phyloP scores from a whole-genome alignment of 2,329 filamentous ascomycete genomes.

The Arthrobotrys entomopaga region DNA sequence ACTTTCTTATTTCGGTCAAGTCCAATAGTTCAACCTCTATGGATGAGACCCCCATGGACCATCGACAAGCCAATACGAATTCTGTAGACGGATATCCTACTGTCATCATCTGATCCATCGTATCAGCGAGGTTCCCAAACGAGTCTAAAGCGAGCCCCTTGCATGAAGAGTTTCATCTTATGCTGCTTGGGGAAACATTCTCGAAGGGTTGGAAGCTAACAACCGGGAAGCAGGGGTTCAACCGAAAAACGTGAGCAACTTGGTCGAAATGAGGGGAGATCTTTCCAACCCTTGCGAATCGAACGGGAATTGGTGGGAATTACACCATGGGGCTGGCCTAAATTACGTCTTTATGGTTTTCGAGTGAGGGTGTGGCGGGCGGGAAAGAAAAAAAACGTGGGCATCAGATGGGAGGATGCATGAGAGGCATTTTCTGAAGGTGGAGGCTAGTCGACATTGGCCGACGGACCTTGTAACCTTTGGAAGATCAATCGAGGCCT shows the following conservation, averaged over 20 bases:
- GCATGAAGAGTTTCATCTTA: conserved; percentile 42
- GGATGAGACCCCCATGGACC: neutral
- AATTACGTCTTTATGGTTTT: conserved; percentile 38
- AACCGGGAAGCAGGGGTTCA: conserved; percentile 30
- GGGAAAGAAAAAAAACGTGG: conserved; percentile 51
- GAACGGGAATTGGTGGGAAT: conserved; percentile 30
- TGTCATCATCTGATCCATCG: conserved; percentile 65
- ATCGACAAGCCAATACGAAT: too few species aligned
- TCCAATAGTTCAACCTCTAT: neutral
- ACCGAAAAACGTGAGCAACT: conserved; percentile 18
- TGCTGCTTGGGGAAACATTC: conserved; percentile 49
- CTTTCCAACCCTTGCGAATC: conserved; percentile 11
- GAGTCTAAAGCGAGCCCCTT: conserved; percentile 18
- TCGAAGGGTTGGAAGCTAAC: conserved; percentile 53
- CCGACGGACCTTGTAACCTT: neutral
- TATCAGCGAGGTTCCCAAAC: conserved; percentile 23
- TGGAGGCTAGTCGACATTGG: conserved; percentile 25
- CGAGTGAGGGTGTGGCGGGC: conserved; percentile 38
- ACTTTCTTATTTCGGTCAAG: neutral
- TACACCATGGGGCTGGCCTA: conserved; percentile 30
- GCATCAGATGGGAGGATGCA: conserved; percentile 43
- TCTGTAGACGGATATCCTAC: neutral
- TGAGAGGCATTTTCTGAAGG: conserved; percentile 4
- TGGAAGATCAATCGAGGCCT: conserved; percentile 6
- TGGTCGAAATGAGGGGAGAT: neutral